phyloP scores from a whole-genome alignment of 2,329 filamentous ascomycete species.

The Dothidotthia symphoricarpi region DNA sequence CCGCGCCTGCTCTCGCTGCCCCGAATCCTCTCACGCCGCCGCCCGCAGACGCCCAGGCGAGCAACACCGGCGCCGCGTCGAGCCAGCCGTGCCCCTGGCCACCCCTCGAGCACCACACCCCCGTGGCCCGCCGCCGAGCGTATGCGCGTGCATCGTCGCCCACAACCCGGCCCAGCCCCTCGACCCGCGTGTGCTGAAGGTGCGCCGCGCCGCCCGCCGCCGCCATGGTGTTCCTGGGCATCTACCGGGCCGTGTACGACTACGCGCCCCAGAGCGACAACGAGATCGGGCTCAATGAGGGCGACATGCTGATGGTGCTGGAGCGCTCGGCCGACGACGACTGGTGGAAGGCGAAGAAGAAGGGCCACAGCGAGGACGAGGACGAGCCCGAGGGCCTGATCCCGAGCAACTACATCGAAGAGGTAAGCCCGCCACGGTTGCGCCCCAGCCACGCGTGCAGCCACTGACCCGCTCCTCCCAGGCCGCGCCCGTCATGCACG shows the following conservation, averaged over 20 bases:
- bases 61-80: too few species aligned
- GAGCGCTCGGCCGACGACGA: conserved; percentile 73
- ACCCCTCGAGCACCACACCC: conserved; percentile 7
- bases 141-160: not conserved
- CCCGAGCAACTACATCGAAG: conserved; percentile 91
- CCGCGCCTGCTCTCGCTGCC: too few species aligned
- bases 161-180: too few species aligned
- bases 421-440: conserved; percentile 62
- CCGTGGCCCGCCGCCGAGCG: conserved; percentile 9
- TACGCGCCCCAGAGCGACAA: conserved; percentile 83
- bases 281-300: conserved; percentile 80
- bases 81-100: conserved; percentile 7
- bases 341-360: conserved; percentile 98
- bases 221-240: conserved; percentile 83
- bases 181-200: too few species aligned
- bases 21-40: too few species aligned
- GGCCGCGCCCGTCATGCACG: conserved; percentile 66
- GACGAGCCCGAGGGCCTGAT: conserved; percentile 89
- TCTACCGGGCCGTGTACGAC: conserved; percentile 90
- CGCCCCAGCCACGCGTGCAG: conserved; percentile 4
- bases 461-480: conserved; percentile 34
- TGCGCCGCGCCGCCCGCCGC: conserved; percentile 17
- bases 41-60: too few species aligned
- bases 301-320: conserved; percentile 83
- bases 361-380: conserved; percentile 72